These are phyloP conservation scores for Xylaria hypoxylon DNA, from an alignment of 2,329 filamentous ascomycete genomes.

Conservation along the genomic window DNA sequence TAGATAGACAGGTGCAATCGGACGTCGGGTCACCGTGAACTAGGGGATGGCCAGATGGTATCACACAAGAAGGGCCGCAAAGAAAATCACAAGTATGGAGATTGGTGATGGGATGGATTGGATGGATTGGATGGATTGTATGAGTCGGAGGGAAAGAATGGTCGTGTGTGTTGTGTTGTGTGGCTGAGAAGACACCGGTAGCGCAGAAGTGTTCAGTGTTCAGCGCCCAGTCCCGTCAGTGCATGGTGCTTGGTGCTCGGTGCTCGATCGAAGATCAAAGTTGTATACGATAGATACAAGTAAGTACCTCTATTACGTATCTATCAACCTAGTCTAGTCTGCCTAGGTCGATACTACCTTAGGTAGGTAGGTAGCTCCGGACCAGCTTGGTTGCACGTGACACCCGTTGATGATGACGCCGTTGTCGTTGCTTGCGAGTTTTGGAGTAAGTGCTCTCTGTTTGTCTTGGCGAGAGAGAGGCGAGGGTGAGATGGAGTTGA, in stretches of 20 bases:
- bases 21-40: conserved; percentile 6
- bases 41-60: not conserved
- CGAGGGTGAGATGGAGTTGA: conserved; percentile 22
- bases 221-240: not conserved
- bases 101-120: conserved; percentile 21
- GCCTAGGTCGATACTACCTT: too few relatives aligned
- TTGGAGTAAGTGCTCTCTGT: conserved; percentile 6
- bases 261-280: conserved; percentile 13
- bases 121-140: conserved; percentile 9
- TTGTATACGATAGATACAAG: not conserved
- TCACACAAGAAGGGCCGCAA: not conserved
- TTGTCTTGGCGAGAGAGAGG: conserved; percentile 3
- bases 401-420: conserved; percentile 25
- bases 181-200: not conserved
- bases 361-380: conserved; percentile 9
- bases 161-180: conserved; percentile 10
- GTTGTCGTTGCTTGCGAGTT: not conserved
- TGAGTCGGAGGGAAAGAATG: conserved; percentile 16
- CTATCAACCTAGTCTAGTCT: not conserved
- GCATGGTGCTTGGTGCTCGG: not conserved
- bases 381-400: conserved; percentile 33
- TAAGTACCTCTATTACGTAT: not conserved
- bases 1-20: conserved; percentile 23
- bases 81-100: conserved; percentile 7
- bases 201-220: not conserved